Evolutionary conservation across 345 rosid species (phyloP).

Genomic region (Clausena lansium): DNA sequence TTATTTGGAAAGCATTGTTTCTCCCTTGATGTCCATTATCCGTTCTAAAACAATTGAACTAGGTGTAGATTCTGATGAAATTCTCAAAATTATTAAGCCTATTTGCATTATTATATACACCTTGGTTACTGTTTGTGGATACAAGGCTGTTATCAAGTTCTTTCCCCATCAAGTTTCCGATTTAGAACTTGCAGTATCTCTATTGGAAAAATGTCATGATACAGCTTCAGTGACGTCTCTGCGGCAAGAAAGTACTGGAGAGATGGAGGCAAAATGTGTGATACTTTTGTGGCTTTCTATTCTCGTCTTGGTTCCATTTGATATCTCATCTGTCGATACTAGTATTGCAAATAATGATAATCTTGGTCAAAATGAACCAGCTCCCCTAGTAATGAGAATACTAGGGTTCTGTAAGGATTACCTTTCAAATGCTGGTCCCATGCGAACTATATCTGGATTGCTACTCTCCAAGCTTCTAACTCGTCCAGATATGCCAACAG

Average conservation of each 20-base stretch:
- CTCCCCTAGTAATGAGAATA: conserved; percentile 76
- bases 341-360: conserved; percentile 49
- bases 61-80: conserved; percentile 52
- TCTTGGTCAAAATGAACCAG: conserved; percentile 44
- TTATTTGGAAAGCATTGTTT: conserved; percentile 76
- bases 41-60: conserved; percentile 53
- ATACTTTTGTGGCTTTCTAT: conserved; percentile 91
- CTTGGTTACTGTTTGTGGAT: conserved; percentile 85
- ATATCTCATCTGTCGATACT: conserved; percentile 86
- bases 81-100: conserved; percentile 65
- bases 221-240: conserved; percentile 51
- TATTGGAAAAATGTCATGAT: conserved; percentile 77
- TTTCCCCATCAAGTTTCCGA: conserved; percentile 96
- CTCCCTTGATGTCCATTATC: conserved; percentile 76
- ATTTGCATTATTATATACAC: conserved; percentile 75
- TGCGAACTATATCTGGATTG: conserved; percentile 87
- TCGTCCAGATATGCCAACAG: conserved; percentile 90
- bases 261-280: conserved; percentile 93
- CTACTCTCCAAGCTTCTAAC: conserved; percentile 83
- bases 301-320: conserved; percentile 88
- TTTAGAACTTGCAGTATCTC: conserved; percentile 82
- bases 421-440: conserved; percentile 87
- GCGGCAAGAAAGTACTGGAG: conserved; percentile 94
- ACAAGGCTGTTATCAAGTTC: conserved; percentile 82
- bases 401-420: conserved; percentile 78